Percentiles rank a stretch among this genome's conserved stretches.
These are phyloP conservation scores for Aspergillus saccharolyticus DNA, from an alignment of 495 filamentous ascomycete genomes.

Conservation along the genomic window DNA sequence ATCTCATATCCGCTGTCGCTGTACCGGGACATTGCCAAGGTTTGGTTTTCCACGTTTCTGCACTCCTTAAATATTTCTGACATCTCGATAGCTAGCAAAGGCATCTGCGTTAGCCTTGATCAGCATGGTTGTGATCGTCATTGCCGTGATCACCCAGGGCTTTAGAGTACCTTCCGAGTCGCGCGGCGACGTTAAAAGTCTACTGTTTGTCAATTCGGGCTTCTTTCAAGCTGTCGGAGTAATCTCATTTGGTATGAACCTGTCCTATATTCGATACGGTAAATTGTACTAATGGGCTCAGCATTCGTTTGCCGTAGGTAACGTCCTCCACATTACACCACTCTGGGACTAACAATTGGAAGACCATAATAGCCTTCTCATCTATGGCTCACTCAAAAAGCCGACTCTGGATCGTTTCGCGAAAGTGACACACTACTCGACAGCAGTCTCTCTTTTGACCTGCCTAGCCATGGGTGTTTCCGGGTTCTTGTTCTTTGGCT, in stretches of 20 bases:
- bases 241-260: constrained; percentile 80
- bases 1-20: constrained; percentile 89
- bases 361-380: constrained; percentile 94
- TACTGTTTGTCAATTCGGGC: constrained; percentile 71
- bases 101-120: constrained; percentile 86
- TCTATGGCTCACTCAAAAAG: constrained; percentile 91
- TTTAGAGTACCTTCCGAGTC: constrained; percentile 62
- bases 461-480: constrained; percentile 84
- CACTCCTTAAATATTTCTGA: constrained; percentile 17
- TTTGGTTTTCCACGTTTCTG: constrained; percentile 27
- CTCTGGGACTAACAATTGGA: constrained; percentile 14
- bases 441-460: constrained; percentile 78
- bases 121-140: constrained; percentile 84
- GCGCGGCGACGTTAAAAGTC: constrained; percentile 60
- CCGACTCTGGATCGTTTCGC: constrained; percentile 94
- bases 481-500: constrained; percentile 89
- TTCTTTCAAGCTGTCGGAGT: constrained; percentile 95
- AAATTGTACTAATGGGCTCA: constrained; percentile 36
- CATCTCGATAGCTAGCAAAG: constrained; percentile 71
- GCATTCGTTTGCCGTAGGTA: constrained; percentile 79
- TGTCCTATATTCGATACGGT: background rate
- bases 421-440: constrained; percentile 86
- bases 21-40: constrained; percentile 97
- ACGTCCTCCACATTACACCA: background rate
- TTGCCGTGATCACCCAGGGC: constrained; percentile 85